Conservation (phyloP, 2,329 filamentous ascomycete genomes). For the Penicillium freii region DNA sequence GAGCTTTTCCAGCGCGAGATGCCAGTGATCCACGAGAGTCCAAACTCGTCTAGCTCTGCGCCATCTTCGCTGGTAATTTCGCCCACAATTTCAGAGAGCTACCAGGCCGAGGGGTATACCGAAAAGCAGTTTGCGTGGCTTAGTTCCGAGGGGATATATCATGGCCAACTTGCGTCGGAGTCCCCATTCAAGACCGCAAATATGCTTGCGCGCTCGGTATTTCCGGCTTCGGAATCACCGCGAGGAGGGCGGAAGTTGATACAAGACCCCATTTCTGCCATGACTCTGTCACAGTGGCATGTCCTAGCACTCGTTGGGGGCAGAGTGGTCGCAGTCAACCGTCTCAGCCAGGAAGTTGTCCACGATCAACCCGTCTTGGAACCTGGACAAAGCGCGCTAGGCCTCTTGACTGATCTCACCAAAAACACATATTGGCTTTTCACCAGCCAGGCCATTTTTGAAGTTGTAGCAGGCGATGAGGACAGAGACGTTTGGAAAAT, state of each 20-base stretch:
- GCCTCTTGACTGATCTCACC: slow-evolving; percentile 81
- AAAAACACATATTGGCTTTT: slow-evolving; percentile 99
- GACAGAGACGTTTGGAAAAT: slow-evolving; percentile 93
- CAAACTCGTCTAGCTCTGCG: slow-evolving; percentile 57
- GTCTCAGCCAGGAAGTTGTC: slow-evolving; percentile 78
- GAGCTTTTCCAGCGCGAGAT: slow-evolving; percentile 85
- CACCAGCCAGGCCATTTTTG: slow-evolving; percentile 85
- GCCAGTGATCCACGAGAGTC: slow-evolving; percentile 71
- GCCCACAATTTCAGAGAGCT: slow-evolving; percentile 65
- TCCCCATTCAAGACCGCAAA: slow-evolving; percentile 75
- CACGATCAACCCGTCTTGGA: slow-evolving; percentile 87
- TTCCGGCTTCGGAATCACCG: slow-evolving; percentile 66
- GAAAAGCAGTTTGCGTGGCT: slow-evolving; percentile 82
- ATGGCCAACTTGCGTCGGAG: slow-evolving; percentile 72
- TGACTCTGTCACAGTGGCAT: slow-evolving; percentile 91
- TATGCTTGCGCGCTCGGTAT: slow-evolving; percentile 69
- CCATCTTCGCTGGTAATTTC: slow-evolving; percentile 71
- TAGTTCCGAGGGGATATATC: slow-evolving; percentile 78
- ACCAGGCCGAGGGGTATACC: slow-evolving; percentile 51
- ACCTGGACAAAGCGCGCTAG: slow-evolving; percentile 73
- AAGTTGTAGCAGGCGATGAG: slow-evolving; percentile 87
- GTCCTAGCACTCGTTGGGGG: slow-evolving; percentile 79
- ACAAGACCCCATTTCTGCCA: slow-evolving; percentile 72
- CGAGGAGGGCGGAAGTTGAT: slow-evolving; percentile 63
- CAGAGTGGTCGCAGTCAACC: slow-evolving; percentile 79